phyloP scores from a whole-genome alignment of 805 yeast genomes.

The Ogataea zsoltii region DNA sequence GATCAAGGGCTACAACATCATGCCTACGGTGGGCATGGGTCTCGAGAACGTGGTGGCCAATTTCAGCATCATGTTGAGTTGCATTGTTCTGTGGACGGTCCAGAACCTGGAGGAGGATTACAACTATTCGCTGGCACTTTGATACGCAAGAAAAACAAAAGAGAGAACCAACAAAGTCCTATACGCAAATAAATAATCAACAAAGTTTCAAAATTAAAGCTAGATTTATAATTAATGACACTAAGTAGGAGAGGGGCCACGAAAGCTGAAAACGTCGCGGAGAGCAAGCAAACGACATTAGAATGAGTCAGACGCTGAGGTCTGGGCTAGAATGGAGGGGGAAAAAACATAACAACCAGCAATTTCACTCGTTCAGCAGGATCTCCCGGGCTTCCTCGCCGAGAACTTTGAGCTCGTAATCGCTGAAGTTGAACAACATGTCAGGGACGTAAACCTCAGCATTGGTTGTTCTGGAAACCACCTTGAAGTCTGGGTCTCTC shows the following conservation, averaged over 20 bases:
- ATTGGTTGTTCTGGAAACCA: slow-evolving; percentile 32
- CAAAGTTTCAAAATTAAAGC: slow-evolving; percentile 1
- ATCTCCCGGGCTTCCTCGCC: slow-evolving; percentile 28
- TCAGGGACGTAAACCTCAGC: slow-evolving; percentile 41
- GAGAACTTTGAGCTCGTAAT: slow-evolving; percentile 49
- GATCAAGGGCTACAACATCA: slow-evolving; percentile 65
- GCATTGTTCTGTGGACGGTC: slow-evolving; percentile 87
- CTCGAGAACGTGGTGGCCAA: slow-evolving; percentile 82
- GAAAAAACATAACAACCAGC: background rate
- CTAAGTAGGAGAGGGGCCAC: slow-evolving; percentile 3
- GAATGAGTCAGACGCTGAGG: slow-evolving; percentile 1
- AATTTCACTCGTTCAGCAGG: slow-evolving; percentile 22
- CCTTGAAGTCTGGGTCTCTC: slow-evolving; percentile 52
- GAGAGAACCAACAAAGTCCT: background rate
- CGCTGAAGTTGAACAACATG: slow-evolving; percentile 66
- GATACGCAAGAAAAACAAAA: no score
- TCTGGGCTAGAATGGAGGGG: background rate
- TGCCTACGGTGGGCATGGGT: slow-evolving; percentile 96
- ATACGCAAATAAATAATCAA: background rate
- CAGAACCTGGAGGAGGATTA: slow-evolving; percentile 97
- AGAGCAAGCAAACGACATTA: slow-evolving; percentile 3
- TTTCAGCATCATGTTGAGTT: slow-evolving; percentile 80
- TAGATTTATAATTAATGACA: slow-evolving; percentile 6
- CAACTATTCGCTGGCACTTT: slow-evolving; percentile 77
- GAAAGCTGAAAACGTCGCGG: slow-evolving; percentile 5